Conservation (phyloP, 2,329 filamentous ascomycete genomes). For the Xylaria sp. region DNA sequence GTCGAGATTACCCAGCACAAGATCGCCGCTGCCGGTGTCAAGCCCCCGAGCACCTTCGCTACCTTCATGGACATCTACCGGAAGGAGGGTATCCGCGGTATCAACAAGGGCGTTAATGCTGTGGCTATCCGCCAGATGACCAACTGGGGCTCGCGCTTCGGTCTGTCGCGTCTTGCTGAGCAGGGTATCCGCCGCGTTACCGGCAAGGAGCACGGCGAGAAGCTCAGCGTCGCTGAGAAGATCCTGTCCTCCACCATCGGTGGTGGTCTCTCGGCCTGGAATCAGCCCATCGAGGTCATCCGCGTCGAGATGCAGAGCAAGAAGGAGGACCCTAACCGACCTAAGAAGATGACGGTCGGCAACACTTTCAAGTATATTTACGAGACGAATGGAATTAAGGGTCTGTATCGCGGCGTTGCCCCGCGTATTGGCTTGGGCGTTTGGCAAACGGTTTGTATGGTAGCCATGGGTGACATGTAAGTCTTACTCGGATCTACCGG, state of each 20-base stretch:
- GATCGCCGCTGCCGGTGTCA: constrained; percentile 79
- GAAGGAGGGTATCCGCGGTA: constrained; percentile 89
- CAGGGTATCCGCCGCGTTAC: constrained; percentile 79
- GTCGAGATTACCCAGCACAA: constrained; percentile 99
- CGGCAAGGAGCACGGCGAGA: constrained; percentile 79
- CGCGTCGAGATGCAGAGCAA: constrained; percentile 99
- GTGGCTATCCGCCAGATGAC: constrained; percentile 99
- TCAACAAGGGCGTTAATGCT: constrained; percentile 98
- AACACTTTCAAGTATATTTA: constrained; percentile 91
- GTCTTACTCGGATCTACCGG: constrained; percentile 46
- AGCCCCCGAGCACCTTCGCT: constrained; percentile 86
- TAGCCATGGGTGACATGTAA: constrained; percentile 96
- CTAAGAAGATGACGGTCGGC: constrained; percentile 97
- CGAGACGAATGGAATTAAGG: constrained; percentile 82
- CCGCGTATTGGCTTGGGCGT: constrained; percentile 93
- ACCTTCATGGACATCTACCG: constrained; percentile 99
- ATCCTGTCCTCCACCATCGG: constrained; percentile 84
- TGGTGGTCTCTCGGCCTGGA: constrained; percentile 96
- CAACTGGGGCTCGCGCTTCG: constrained; percentile 98
- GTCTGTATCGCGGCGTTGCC: constrained; percentile 93
- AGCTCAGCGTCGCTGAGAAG: constrained; percentile 83
- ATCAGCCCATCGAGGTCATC: constrained; percentile 99
- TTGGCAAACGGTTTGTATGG: constrained; percentile 99
- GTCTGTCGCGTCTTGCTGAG: constrained; percentile 90
- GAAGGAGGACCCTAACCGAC: constrained; percentile 95